These are phyloP conservation scores for Naganishia cerealis DNA, from an alignment of 1,284 basidiomycete genomes.

Conservation along the genomic window DNA sequence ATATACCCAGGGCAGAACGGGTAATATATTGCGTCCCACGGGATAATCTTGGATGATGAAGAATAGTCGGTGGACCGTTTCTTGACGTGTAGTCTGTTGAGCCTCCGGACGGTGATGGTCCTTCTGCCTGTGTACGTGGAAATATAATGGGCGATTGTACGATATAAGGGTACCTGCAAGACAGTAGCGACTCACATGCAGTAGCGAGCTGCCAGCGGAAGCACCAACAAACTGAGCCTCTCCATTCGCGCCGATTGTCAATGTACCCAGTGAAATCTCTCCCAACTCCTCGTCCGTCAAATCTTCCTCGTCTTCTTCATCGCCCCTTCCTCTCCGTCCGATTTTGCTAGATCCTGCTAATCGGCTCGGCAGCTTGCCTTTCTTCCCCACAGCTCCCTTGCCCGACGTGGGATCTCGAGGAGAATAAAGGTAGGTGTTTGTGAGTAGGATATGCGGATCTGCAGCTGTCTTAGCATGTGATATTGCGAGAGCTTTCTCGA, in stretches of 20 bases:
- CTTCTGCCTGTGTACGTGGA: neutral
- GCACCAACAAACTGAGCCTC: constrained; percentile 49
- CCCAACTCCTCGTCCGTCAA: constrained; percentile 35
- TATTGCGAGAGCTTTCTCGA: constrained; percentile 48
- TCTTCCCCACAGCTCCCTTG: constrained; percentile 11
- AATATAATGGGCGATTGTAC: neutral
- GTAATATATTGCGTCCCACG: constrained; percentile 27
- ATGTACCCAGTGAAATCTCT: constrained; percentile 47
- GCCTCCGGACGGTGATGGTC: constrained; percentile 17
- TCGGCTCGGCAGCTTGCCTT: constrained; percentile 16
- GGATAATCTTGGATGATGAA: constrained; percentile 14
- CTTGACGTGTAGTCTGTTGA: constrained; percentile 25
- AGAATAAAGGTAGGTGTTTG: constrained; percentile 42
- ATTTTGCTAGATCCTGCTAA: constrained; percentile 11
- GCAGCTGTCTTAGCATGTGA: constrained; percentile 40
- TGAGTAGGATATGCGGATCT: constrained; percentile 44
- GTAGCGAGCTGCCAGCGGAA: constrained; percentile 48
- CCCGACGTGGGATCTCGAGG: constrained; percentile 35
- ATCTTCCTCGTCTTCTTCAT: constrained; percentile 12
- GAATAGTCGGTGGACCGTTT: constrained; percentile 20
- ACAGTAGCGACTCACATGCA: constrained; percentile 35
- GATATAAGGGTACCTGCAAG: neutral
- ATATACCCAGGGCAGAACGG: constrained; percentile 17
- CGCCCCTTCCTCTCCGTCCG: constrained; percentile 3
- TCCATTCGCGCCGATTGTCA: constrained; percentile 48